Evolutionary conservation across 2,329 filamentous ascomycete species (phyloP), one percentile per base, ranked within the genome.

Genomic region (Diatrype stigma): DNA sequence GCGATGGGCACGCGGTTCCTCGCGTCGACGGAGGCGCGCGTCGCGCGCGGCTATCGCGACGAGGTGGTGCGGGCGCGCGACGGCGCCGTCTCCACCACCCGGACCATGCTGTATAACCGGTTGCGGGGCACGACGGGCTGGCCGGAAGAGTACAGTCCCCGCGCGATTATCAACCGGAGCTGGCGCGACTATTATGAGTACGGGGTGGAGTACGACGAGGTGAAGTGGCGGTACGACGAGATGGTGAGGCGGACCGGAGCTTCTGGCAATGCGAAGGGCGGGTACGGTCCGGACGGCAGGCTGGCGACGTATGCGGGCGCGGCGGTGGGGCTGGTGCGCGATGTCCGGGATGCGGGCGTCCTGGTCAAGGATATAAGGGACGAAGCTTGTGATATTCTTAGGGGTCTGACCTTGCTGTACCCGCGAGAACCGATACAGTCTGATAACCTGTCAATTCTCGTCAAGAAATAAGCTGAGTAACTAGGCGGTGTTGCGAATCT

Each of bases 1-100:
- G 80, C 74, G 0, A 74, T 89, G 71, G 86, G 86, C 0, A 88
- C 85, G 1, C 73, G 83, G 7, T 84, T 86, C 51, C 73, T 88
- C 0, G 82, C 81, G 0, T 59, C 70, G 0, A 59, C 51, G 0
- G 73, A 76, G 56, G 63, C 73, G 1, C 67, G 70, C 6, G 69
- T 75, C 34, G 62, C 56, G 46, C 64, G 63, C 49, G 71, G 70
- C 1, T 76, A 75, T 44, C 73, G 72, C 47, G 56, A 69, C n/a
- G 73, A 73, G 47, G 64, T 76, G 0, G 52, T 76, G 0, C 63
- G 68, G 1, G 72, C 73, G 0, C 53, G 56, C 1, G 71, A 76
- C 34, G 73, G 73, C 7, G 73, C 66, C 1, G 56, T 49, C 11
- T 63, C 53, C 11, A 76, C 73, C 8, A 64, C 68, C 0, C 67